phyloP scores from a whole-genome alignment of 2,329 filamentous ascomycete species.

The Aspergillus alliaceus region DNA sequence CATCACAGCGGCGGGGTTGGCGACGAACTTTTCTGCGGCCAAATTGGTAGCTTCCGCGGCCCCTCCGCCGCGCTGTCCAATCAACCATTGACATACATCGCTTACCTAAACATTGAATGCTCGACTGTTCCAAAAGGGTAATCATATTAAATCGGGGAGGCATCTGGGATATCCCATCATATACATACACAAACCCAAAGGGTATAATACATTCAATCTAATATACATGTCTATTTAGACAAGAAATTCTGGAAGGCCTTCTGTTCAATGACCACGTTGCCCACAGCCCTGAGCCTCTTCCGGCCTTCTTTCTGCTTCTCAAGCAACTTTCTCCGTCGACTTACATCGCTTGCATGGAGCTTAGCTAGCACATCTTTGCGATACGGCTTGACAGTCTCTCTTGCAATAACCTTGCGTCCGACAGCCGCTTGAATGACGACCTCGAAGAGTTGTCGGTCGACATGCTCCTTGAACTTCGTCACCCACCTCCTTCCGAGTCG shows the following conservation, averaged over 20 bases:
- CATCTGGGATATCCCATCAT: not conserved
- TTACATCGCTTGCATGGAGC: conserved; percentile 86
- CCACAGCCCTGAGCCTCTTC: conserved; percentile 74
- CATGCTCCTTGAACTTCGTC: conserved; percentile 93
- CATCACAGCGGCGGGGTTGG: conserved; percentile 24
- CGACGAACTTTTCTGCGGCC: conserved; percentile 27
- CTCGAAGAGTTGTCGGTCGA: conserved; percentile 96
- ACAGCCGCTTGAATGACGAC: conserved; percentile 90
- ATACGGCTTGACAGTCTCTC: conserved; percentile 95
- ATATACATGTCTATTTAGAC: conserved; percentile 59
- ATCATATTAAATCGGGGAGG: not conserved
- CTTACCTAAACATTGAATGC: not conserved
- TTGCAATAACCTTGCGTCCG: conserved; percentile 77
- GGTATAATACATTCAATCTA: conserved; percentile 3
- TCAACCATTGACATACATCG: not conserved
- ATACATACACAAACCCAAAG: not conserved
- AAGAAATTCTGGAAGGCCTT: conserved; percentile 93
- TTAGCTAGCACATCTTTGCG: conserved; percentile 93
- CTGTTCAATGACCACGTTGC: conserved; percentile 95
- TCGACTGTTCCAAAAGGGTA: not conserved
- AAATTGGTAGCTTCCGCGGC: conserved; percentile 13
- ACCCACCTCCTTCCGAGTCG: conserved; percentile 85
- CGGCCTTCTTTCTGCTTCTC: conserved; percentile 97
- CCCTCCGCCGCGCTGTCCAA: conserved; percentile 16
- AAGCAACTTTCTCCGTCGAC: conserved; percentile 77